Base-by-base conservation (phyloP, 257 asterid species). In the Gentiana dahurica region DNA sequence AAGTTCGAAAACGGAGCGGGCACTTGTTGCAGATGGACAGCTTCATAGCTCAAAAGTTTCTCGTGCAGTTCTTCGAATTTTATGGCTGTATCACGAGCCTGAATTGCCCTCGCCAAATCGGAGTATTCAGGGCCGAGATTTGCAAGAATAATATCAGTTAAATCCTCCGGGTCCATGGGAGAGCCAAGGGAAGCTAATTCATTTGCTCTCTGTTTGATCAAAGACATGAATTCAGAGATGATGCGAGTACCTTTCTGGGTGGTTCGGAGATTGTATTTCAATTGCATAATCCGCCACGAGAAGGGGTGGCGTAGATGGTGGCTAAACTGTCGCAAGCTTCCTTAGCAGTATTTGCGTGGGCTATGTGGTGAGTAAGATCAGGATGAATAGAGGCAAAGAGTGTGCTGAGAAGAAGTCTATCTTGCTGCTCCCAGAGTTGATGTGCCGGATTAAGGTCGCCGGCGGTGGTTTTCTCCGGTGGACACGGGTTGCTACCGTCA, bases 151-250 rank as follows among this genome's bases (percentile, higher is more conserved):
- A 33, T 44, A 1, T 43, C 9, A 3, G 34, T 34, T 0, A 52
- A 36, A 36, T 66, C 71, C 1, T 66, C 71, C 0, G 9, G 7
- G 1, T 58, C 65, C 3, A 59, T 1, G 0, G 51, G 65, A 0
- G 8, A 8, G 1, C 65, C 65, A 1, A 46, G 4, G 1, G 38
- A 1, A 3, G 65, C 65, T 12, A 66, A 55, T 59, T 53, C 50
- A 11, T 66, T 61, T 0, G 34, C 36, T 1, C 2, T 9, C 5
- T 1, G 13, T 10, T 48, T 63, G 5, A 63, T 4, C 34, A 9
- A 0, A 11, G 34, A 38, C 61, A 54, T 43, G 3, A 15, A 15
- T 0, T 54, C 38, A 0, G 49, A 44, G 49, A 63, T 44, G 6
- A 41, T 3, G 6, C 12, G 13, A 0, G 58, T 1, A 34, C 58